phyloP scores from a whole-genome alignment of 2,329 filamentous ascomycete species.

The Nemania abortiva region DNA sequence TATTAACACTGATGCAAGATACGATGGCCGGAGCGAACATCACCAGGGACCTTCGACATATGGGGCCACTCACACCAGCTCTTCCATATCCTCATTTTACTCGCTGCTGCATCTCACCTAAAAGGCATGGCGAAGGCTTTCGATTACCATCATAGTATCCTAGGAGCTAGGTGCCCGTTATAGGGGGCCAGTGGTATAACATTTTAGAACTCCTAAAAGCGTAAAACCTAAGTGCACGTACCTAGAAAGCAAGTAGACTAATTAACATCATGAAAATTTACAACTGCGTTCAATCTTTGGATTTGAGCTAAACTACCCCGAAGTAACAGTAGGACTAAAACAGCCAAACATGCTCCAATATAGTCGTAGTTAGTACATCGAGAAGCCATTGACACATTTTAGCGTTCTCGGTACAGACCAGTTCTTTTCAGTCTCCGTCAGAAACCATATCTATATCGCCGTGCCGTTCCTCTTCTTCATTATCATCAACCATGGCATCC shows the following conservation, averaged over 20 bases:
- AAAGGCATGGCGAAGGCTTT: conserved; percentile 86
- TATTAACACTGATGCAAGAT: conserved; percentile 58
- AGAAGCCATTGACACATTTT: neutral
- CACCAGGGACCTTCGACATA: conserved; percentile 86
- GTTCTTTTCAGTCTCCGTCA: conserved; percentile 7
- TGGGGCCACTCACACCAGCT: conserved; percentile 96
- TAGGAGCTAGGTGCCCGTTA: conserved; percentile 62
- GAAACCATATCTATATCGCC: conserved; percentile 34
- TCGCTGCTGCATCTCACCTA: conserved; percentile 85
- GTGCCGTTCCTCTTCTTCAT: conserved; percentile 27
- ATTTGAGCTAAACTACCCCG: no score
- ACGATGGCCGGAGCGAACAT: conserved; percentile 84
- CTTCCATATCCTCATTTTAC: conserved; percentile 89
- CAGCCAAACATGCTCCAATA: neutral
- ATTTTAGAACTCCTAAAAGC: neutral
- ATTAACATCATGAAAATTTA: neutral
- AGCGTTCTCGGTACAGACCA: neutral
- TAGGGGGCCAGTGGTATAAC: neutral
- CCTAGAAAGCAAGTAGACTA: conserved; percentile 2
- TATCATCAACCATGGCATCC: conserved; percentile 30
- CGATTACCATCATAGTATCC: conserved; percentile 79
- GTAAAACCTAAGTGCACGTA: neutral
- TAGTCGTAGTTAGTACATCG: neutral
- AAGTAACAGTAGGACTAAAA: neutral
- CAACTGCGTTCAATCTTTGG: neutral